Base-by-base conservation (phyloP, 2,329 filamentous ascomycete species). In the Phialocephala sp. region DNA sequence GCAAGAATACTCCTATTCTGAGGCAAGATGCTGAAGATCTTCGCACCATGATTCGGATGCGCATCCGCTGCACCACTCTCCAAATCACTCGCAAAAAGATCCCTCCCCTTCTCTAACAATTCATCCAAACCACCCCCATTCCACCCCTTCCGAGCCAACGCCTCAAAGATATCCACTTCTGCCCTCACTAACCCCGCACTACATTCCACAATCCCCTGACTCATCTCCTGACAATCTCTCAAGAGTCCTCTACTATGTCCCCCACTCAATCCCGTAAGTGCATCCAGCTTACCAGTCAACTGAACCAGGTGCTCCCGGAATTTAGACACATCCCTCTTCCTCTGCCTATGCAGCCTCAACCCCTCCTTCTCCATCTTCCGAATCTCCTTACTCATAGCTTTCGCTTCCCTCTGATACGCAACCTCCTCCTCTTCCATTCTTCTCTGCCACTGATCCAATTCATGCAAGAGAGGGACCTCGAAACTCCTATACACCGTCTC, bases 121-220 rank as follows among this genome's bases (percentile, higher is more conserved):
- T 90, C 88, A 66, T 90, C 88, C 35, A 91, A 78, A 0, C 88
- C 88, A 36, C 88, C 88, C 43, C 88, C 88, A 22, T 80, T 84
- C 88, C 88, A 90, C 8, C 88, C 88, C 72, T 91, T 91, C 66
- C 87, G 79, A 22, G 88, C 88, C 27, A 91, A 78, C 27, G 84
- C 81, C 78, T 91, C 88, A 65, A 89, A 90, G 35, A 91, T 90
- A 76, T 91, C 88, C 22, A 91, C 85, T 77, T 91, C 88, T 62
- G 88, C 88, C 20, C 88, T 81, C 14, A 90, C 88, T 12, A 91
- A 81, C 67, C 85, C 87, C 72, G 87, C 89, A 72, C 85, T 85
- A 20, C 87, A 86, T 64, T 90, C 88, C 20, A 89, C 82, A 70
- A 90, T 89, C 69, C 82, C 81, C 32, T 77, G 80, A 71, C 86